These are phyloP conservation scores for Moesziomyces sp. DNA, from an alignment of 1,284 basidiomycete species.

Conservation along the genomic window DNA sequence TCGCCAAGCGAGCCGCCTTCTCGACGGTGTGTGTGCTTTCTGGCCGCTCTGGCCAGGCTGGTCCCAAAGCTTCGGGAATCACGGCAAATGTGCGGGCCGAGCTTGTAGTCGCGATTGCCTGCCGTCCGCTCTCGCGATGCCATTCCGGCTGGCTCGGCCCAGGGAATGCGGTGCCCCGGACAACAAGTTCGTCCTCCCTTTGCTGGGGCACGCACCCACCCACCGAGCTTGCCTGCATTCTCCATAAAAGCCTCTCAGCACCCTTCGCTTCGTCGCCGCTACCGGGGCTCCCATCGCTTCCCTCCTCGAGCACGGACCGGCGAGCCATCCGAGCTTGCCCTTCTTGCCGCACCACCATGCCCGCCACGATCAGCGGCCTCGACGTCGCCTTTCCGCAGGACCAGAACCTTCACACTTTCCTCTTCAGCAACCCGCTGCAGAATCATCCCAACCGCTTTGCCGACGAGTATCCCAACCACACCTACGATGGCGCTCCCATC, in stretches of 20 bases:
- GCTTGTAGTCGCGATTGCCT: no score
- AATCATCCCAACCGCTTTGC: conserved; percentile 38
- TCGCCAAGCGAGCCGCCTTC: no score
- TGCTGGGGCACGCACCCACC: no score
- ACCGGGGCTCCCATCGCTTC: not conserved
- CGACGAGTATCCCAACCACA: conserved; percentile 34
- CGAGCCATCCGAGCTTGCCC: not conserved
- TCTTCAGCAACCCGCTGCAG: conserved; percentile 53
- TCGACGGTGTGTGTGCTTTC: not conserved
- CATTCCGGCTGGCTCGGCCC: no score
- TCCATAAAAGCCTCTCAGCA: not conserved
- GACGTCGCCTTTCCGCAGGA: conserved; percentile 29
- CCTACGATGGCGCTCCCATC: conserved; percentile 38
- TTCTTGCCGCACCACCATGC: conserved; percentile 7
- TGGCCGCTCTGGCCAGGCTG: not conserved
- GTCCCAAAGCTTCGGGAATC: not conserved
- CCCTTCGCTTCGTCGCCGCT: not conserved
- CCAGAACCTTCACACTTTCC: conserved; percentile 43
- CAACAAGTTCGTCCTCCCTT: no score
- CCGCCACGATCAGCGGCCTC: conserved; percentile 25
- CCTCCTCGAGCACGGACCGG: not conserved
- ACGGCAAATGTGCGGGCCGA: no score
- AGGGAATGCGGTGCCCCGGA: no score
- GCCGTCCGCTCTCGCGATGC: no score
- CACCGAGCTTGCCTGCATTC: not conserved